Conservation (phyloP, 2,329 filamentous ascomycete species). For the Cercospora zeae-maydis region DNA sequence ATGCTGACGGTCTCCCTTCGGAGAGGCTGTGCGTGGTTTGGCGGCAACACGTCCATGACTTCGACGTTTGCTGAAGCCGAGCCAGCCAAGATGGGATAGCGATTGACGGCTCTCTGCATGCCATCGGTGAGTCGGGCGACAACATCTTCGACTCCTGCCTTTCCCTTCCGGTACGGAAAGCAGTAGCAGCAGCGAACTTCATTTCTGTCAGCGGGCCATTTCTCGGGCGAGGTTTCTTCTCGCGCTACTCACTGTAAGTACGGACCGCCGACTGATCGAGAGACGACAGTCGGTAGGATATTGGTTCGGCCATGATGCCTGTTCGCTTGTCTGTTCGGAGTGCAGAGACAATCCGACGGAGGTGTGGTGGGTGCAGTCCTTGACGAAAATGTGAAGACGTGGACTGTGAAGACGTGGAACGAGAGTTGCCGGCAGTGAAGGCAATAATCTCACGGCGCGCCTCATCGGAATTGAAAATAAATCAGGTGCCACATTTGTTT, state of each 20-base stretch:
- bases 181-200: slow-evolving; percentile 21
- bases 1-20: background rate
- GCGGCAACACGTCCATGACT: background rate
- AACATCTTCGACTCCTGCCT: slow-evolving; percentile 1
- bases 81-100: slow-evolving; percentile 17
- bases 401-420: background rate
- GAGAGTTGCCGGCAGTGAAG: background rate
- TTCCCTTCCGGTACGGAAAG: slow-evolving; percentile 17
- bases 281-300: slow-evolving; percentile 21
- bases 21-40: background rate
- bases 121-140: slow-evolving; percentile 11
- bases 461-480: background rate
- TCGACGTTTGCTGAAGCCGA: background rate
- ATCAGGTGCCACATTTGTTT: background rate
- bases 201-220: background rate
- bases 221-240: background rate
- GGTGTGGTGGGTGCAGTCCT: background rate
- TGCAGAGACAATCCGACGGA: background rate
- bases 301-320: slow-evolving; percentile 16
- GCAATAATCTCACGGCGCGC: background rate
- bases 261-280: slow-evolving; percentile 22
- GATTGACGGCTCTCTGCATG: slow-evolving; percentile 17
- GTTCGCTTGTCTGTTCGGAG: background rate
- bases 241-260: slow-evolving; percentile 16
- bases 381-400: background rate